Evolutionary conservation across 805 yeast species (phyloP).

Genomic region (Saturnispora serradocipensis): DNA sequence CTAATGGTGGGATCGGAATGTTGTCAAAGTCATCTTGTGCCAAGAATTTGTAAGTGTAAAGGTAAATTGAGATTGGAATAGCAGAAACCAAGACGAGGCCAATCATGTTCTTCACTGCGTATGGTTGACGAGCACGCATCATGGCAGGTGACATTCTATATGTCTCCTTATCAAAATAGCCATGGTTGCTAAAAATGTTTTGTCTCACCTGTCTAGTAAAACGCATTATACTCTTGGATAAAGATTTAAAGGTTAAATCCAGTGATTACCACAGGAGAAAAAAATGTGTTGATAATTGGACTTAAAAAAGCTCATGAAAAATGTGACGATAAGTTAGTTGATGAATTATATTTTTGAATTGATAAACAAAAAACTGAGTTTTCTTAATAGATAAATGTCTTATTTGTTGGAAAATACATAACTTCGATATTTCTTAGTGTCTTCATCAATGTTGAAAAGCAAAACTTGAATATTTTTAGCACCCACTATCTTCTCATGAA

Average conservation of each 20-base stretch:
- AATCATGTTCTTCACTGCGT: constrained; percentile 65
- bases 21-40: constrained; percentile 78
- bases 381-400: too few relatives aligned
- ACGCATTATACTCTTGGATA: constrained; percentile 3
- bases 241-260: background rate
- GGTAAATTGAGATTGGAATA: constrained; percentile 62
- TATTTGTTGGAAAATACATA: too few relatives aligned
- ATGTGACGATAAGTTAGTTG: background rate
- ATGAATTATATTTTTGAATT: too few relatives aligned
- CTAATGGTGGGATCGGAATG: constrained; percentile 89
- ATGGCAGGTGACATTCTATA: constrained; percentile 85
- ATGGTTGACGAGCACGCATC: constrained; percentile 83
- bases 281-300: background rate
- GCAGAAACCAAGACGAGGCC: constrained; percentile 50
- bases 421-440: too few relatives aligned
- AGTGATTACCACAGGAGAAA: background rate
- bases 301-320: background rate
- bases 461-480: too few relatives aligned
- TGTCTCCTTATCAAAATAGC: constrained; percentile 37
- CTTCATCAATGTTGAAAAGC: too few relatives aligned
- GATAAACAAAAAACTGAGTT: too few relatives aligned
- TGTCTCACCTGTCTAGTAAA: constrained; percentile 1
- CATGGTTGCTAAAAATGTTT: constrained; percentile 17
- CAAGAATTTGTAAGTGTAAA: constrained; percentile 55
- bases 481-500: too few relatives aligned